Evolutionary conservation across 2,329 filamentous ascomycete species (phyloP).

Genomic region (Fusarium chaquense): DNA sequence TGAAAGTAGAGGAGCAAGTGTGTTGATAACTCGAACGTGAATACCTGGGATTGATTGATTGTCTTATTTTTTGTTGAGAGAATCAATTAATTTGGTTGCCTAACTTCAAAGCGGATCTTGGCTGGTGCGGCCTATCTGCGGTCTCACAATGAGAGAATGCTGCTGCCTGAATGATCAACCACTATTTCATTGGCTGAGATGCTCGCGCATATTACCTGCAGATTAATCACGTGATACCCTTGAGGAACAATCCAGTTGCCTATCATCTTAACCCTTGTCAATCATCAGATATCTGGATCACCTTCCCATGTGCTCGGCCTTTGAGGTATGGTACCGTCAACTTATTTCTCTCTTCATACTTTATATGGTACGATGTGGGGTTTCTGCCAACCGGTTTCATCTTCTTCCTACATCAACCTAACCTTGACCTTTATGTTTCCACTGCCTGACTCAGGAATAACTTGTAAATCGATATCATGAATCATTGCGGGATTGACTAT

Average conservation of each 20-base stretch:
- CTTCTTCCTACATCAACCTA: background rate
- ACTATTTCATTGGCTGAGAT: constrained; percentile 25
- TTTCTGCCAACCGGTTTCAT: too few species aligned
- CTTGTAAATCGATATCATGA: background rate
- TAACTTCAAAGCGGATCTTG: constrained; percentile 47
- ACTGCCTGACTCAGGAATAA: background rate
- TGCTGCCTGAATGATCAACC: constrained; percentile 46
- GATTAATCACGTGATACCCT: constrained; percentile 3
- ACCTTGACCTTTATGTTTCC: background rate
- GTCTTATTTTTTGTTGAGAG: constrained; percentile 34
- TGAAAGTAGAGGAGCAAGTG: background rate
- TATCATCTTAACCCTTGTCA: constrained; percentile 15
- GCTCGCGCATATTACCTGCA: background rate
- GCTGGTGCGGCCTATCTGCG: constrained; percentile 44
- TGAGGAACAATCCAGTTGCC: constrained; percentile 27
- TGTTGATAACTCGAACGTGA: background rate
- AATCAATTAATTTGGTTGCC: constrained; percentile 48
- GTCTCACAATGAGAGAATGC: constrained; percentile 40
- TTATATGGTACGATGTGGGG: background rate
- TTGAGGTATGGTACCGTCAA: background rate
- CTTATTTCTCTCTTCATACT: constrained; percentile 1
- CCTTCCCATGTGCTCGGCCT: background rate
- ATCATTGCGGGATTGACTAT: background rate
- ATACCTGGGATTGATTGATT: background rate
- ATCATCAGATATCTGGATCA: background rate